Conservation (phyloP, 2,329 filamentous ascomycete genomes). For the Fusarium equiseti region DNA sequence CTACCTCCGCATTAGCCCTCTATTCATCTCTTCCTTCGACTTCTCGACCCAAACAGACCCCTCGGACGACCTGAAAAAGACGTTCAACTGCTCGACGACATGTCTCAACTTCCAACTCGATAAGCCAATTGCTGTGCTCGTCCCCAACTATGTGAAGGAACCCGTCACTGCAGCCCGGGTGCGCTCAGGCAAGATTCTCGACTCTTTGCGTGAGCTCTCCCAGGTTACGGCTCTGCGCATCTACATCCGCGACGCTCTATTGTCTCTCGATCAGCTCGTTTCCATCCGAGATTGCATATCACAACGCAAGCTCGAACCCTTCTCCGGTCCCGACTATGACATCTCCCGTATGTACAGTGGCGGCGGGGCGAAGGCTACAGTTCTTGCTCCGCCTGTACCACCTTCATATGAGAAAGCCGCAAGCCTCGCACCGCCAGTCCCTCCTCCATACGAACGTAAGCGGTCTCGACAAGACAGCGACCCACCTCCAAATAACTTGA, state of each 20-base stretch:
- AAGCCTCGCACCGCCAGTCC: not conserved
- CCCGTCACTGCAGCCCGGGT: slow-evolving; percentile 1
- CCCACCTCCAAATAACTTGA: not conserved
- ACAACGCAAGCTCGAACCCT: not conserved
- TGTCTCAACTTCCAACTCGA: slow-evolving; percentile 2
- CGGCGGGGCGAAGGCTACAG: not conserved
- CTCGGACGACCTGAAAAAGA: not conserved
- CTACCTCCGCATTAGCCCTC: slow-evolving; percentile 9
- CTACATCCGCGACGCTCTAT: slow-evolving; percentile 7
- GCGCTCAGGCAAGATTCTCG: slow-evolving; percentile 15
- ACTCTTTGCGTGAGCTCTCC: slow-evolving; percentile 6
- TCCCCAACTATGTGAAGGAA: not conserved
- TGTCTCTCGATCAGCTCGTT: not conserved
- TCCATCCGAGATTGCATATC: not conserved
- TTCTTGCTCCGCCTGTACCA: not conserved
- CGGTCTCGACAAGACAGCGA: not conserved
- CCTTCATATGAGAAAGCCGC: not conserved
- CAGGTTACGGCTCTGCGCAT: not conserved
- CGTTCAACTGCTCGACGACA: not conserved
- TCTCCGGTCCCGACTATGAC: not conserved
- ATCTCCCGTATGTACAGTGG: not conserved
- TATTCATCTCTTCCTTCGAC: not conserved
- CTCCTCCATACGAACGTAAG: not conserved
- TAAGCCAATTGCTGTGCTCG: not conserved
- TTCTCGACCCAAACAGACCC: not conserved